Base-by-base conservation (phyloP, 305 asterid genomes). In the Striga hermonthica region DNA sequence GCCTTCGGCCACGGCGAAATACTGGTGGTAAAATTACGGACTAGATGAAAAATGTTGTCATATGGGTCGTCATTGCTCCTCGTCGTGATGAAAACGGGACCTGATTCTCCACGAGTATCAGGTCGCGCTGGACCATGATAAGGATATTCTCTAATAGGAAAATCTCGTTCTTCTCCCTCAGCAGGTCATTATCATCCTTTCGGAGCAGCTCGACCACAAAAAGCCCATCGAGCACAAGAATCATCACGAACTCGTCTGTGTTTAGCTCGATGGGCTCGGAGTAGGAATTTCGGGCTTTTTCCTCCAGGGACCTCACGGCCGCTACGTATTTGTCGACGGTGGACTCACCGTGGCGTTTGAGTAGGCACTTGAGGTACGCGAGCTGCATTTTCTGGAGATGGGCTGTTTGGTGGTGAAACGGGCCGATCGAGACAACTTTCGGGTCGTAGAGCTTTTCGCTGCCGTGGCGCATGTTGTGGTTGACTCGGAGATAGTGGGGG, bases 61-160 rank as follows among this genome's bases (percentile, higher is more conserved):
- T 69, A 66, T 8, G 74, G 75, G 62, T 74, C 31, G 31, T 22
- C 12, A 11, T 44, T 65, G 9, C 58, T 31, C 48, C 54, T 62
- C 10, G 68, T 72, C 78, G 74, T 68, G 39, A 11, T 52, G 69
- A 74, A 77, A 69, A 77, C 7, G 82, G 82, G 6, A 77, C 34
- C 9, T 80, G 81, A 64, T 80, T 80, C 57, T 74, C 81, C 9
- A 80, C 48, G 45, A 80, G 22, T 56, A 77, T 36, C 62, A 77
- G 10, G 47, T 80, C 82, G 35, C 62, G 69, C 11, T 67, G 57
- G 9, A 74, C 28, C 44, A 72, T 72, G 69, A 16, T 66, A 72
- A 4, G 66, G 65, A 4, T 58, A 16, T 34, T 66, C n/a, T n/a
- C n/a, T n/a, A n/a, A n/a, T n/a, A n/a, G 74, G 58, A 76, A 62